Conservation (phyloP, 176 grass and related monocot species). For the Oryza officinalis region DNA sequence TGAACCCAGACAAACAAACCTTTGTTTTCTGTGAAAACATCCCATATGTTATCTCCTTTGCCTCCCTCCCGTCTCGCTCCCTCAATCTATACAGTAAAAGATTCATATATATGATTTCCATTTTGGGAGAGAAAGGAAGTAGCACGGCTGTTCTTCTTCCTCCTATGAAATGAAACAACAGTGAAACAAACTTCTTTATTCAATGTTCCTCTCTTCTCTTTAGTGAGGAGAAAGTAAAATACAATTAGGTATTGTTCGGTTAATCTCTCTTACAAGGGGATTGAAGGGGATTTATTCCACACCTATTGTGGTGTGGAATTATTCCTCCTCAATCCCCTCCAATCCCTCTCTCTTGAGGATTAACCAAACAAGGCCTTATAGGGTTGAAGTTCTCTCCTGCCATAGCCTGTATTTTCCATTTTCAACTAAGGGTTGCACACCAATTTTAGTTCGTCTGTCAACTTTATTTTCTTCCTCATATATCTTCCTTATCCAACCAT, state of each 20-base stretch:
- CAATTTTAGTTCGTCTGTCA: not conserved
- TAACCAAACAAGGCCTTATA: not conserved
- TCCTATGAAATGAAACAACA: not conserved
- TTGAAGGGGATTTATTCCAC: too few relatives aligned
- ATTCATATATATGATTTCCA: not conserved
- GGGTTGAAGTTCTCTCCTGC: not conserved
- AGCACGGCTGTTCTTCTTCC: not conserved
- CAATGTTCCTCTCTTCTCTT: not conserved
- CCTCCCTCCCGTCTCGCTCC: conserved; percentile 82
- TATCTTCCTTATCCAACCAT: not conserved
- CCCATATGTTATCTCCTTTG: conserved; percentile 94
- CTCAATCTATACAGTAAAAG: conserved; percentile 64
- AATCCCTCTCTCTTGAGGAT: too few relatives aligned
- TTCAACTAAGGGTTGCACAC: not conserved
- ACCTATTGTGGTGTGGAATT: too few relatives aligned
- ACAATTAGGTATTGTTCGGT: not conserved
- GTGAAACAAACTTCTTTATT: not conserved
- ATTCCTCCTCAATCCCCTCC: too few relatives aligned
- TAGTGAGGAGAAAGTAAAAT: not conserved
- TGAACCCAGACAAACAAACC: conserved; percentile 38
- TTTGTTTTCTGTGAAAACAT: conserved; percentile 85
- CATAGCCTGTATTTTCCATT: not conserved
- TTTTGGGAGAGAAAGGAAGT: not conserved
- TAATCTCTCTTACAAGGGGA: too few relatives aligned
- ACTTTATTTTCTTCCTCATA: not conserved